These are phyloP conservation scores for Cercospora citrullina DNA, from an alignment of 2,329 filamentous ascomycete genomes.

Conservation along the genomic window DNA sequence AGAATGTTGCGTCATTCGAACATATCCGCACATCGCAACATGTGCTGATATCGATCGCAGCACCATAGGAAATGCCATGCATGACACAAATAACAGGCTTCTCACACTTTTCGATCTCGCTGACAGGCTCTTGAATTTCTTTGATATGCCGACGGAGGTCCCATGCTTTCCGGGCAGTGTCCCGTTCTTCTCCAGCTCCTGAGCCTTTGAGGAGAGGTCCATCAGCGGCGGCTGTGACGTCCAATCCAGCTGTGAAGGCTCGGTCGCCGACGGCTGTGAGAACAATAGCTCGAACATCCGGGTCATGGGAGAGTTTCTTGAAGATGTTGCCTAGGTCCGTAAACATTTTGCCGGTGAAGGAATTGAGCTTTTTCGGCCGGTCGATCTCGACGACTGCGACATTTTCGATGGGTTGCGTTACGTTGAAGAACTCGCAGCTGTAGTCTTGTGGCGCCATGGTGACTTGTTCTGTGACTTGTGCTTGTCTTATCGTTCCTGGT, in stretches of 20 bases:
- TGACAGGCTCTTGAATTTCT: constrained; percentile 79
- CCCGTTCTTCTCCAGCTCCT: constrained; percentile 15
- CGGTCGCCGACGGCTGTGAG: constrained; percentile 79
- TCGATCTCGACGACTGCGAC: constrained; percentile 90
- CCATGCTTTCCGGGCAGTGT: constrained; percentile 35
- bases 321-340: constrained; percentile 74
- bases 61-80: constrained; percentile 74
- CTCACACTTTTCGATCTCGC: constrained; percentile 77
- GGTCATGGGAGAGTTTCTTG: constrained; percentile 67
- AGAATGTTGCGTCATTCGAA: constrained; percentile 57
- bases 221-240: constrained; percentile 44
- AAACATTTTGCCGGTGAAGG: constrained; percentile 76
- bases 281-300: constrained; percentile 72
- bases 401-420: constrained; percentile 67
- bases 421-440: constrained; percentile 34
- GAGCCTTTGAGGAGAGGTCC: constrained; percentile 19
- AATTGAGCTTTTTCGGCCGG: constrained; percentile 80
- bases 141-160: constrained; percentile 65
- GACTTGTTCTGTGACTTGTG: not conserved
- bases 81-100: constrained; percentile 85
- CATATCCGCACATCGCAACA: constrained; percentile 71
- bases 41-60: constrained; percentile 70
- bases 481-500: not conserved
- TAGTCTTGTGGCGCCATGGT: constrained; percentile 24
- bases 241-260: constrained; percentile 76